These are phyloP conservation scores for Aspergillus aculeatinus DNA, from an alignment of 2,329 filamentous ascomycete species.

Conservation along the genomic window DNA sequence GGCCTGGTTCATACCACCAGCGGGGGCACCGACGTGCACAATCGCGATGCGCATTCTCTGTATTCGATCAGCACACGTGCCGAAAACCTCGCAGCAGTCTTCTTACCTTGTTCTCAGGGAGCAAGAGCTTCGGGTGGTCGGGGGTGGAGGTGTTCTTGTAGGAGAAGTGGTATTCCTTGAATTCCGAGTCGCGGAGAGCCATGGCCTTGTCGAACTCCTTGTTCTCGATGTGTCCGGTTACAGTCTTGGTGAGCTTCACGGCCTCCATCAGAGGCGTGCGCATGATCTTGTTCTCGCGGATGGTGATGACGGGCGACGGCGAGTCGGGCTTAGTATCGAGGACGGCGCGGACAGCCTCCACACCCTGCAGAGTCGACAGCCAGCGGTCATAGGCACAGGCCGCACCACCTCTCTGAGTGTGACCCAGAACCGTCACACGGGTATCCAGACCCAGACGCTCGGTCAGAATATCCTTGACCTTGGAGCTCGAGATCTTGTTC, in stretches of 20 bases:
- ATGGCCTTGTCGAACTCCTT: slow-evolving; percentile 89
- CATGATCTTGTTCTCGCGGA: slow-evolving; percentile 97
- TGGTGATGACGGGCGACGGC: slow-evolving; percentile 90
- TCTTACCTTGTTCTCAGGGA: slow-evolving; percentile 70
- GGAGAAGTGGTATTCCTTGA: slow-evolving; percentile 85
- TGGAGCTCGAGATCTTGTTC: slow-evolving; percentile 75
- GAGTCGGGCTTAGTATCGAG: slow-evolving; percentile 85
- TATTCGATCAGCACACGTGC: slow-evolving; percentile 28
- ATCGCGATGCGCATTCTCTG: slow-evolving; percentile 91
- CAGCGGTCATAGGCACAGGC: slow-evolving; percentile 94
- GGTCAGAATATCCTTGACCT: slow-evolving; percentile 86
- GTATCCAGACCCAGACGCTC: slow-evolving; percentile 81
- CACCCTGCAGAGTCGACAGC: slow-evolving; percentile 87
- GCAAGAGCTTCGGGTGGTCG: slow-evolving; percentile 64
- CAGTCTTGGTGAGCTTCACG: slow-evolving; percentile 79
- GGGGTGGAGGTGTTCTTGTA: slow-evolving; percentile 90
- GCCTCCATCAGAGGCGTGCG: slow-evolving; percentile 86
- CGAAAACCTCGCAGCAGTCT: too few relatives aligned
- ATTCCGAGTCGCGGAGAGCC: slow-evolving; percentile 85
- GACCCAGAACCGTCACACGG: slow-evolving; percentile 88
- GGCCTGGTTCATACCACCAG: slow-evolving; percentile 97
- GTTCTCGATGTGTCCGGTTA: slow-evolving; percentile 75
- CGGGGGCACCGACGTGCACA: slow-evolving; percentile 93
- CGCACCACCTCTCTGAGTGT: slow-evolving; percentile 92
- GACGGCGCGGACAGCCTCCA: slow-evolving; percentile 89